phyloP scores from a whole-genome alignment of 805 yeast species.

The Spathaspora arborariae region DNA sequence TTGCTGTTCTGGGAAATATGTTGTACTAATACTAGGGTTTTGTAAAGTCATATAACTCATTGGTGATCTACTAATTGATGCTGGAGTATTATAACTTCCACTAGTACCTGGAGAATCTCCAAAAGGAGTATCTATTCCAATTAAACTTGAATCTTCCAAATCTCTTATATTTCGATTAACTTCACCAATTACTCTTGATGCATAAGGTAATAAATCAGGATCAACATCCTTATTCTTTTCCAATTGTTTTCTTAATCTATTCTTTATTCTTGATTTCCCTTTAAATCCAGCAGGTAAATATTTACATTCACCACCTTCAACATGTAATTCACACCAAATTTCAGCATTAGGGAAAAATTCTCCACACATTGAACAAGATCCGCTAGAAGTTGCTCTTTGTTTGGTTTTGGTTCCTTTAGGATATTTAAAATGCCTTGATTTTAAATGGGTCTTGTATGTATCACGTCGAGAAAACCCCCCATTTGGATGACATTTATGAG shows the following conservation, averaged over 20 bases:
- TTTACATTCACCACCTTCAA: constrained; percentile 47
- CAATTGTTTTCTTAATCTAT: constrained; percentile 37
- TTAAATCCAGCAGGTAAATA: constrained; percentile 40
- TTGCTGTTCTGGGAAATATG: constrained; percentile 5
- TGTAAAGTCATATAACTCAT: not conserved
- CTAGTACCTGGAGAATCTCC: not conserved
- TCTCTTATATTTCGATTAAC: not conserved
- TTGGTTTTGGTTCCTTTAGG: constrained; percentile 52
- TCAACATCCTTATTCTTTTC: constrained; percentile 18
- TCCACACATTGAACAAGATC: constrained; percentile 55
- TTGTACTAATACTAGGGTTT: not conserved
- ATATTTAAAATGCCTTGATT: constrained; percentile 53
- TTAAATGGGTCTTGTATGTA: constrained; percentile 55
- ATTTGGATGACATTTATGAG: constrained; percentile 50
- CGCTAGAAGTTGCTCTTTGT: constrained; percentile 40
- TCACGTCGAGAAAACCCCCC: constrained; percentile 61
- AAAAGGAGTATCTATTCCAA: constrained; percentile 2
- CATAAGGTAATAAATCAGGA: constrained; percentile 12
- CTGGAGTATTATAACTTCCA: constrained; percentile 1
- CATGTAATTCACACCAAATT: constrained; percentile 50
- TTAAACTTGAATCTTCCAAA: not conserved
- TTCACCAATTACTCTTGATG: constrained; percentile 7
- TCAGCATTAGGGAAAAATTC: constrained; percentile 44
- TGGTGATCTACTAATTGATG: constrained; percentile 2
- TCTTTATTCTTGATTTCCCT: constrained; percentile 42